Evolutionary conservation across 768 basidiomycete species (phyloP), one percentile per base, ranked within the genome.

Genomic region (Phlegmacium glaucopus): DNA sequence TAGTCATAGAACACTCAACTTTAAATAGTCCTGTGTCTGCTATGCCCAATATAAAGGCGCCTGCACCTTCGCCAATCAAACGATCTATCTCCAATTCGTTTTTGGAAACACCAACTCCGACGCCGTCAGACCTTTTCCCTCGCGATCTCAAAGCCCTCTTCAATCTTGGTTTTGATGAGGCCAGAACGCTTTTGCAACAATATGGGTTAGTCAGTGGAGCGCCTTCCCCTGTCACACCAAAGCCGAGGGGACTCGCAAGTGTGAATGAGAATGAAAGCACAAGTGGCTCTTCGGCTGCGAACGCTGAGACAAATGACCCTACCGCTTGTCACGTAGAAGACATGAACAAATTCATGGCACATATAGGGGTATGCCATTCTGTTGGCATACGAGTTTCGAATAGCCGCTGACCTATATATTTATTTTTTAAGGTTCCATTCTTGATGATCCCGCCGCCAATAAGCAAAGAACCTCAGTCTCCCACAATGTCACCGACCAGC

Each of bases 41-140:
- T 3, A 61, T 63, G 26, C 63, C 63, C 4, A 53, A n/a, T n/a
- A n/a, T n/a, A n/a, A n/a, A 48, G 15, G 64, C 56, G 12, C 62
- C 65, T 10, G 60, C 62, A 6, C 61, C 67, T 2, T 64, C 62
- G 4, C 64, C 63, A 13, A 65, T 66, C 42, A 61, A 47, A 40
- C 49, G 60, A 25, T 40, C 54, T 11, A 46, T 43, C 12, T 56
- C 57, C 26, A 56, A 57, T 47, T 46, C 58, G 10, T 42, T 57
- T 36, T 54, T 67, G 29, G 53, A 55, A 17, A 53, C 57, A 1
- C 52, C 60, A 17, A 59, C 69, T 13, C 64, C 70, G 1, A 71
- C 69, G 1, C 62, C 72, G 5, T 79, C 77, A 4, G 64, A 70
- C 1, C 57, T 72, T 27, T 78, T 78, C 61, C 78, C 79, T 12